Percentiles rank a stretch among this genome's conserved stretches.
Conservation (phyloP, 345 rosid genomes). For the Eucalyptus guilfoylei region DNA sequence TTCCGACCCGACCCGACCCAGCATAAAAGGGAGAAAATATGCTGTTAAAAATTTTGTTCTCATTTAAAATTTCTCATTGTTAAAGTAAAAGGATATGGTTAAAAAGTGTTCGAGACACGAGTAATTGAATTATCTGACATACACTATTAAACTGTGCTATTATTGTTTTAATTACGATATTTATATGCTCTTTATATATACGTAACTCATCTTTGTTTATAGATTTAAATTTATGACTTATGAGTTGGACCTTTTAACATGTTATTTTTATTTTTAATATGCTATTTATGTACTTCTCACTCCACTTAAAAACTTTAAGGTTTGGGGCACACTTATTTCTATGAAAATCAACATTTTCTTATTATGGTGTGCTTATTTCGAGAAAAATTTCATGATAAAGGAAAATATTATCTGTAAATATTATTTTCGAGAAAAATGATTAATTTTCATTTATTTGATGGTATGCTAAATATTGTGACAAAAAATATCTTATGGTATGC, state of each 20-base stretch:
- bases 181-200: neutral
- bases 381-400: neutral
- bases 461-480: neutral
- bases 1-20: neutral
- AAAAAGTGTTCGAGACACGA: neutral
- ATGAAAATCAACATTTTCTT: neutral
- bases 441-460: neutral
- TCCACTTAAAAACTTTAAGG: neutral
- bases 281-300: neutral
- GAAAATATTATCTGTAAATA: accelerated
- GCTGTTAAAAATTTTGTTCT: neutral
- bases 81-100: accelerated
- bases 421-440: neutral
- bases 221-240: neutral
- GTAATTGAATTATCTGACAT: neutral
- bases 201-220: accelerated
- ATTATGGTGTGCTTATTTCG: neutral
- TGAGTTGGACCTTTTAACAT: neutral
- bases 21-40: neutral
- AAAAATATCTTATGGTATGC: neutral
- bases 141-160: neutral
- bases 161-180: accelerated
- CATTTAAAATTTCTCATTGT: neutral
- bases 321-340: neutral
- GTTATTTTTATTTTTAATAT: neutral